Percentiles rank a stretch among this genome's conserved stretches.
Conservation (phyloP, 1,139 yeast genomes). For the Protomyces gravidus region DNA sequence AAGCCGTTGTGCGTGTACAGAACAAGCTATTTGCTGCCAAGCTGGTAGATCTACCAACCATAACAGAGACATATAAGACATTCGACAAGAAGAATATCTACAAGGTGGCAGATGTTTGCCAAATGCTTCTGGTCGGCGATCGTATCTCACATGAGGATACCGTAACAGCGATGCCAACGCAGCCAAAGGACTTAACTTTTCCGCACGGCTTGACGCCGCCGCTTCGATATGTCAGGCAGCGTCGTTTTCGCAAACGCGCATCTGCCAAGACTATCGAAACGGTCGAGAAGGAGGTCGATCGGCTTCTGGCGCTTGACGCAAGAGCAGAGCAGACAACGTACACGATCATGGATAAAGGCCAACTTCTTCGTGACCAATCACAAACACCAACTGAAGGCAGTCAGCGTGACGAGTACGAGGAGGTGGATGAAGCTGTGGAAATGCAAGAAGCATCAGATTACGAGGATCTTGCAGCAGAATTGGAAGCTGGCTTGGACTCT, state of each 20-base stretch:
- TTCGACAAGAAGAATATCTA: conserved; percentile 83
- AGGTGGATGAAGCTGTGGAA: conserved; percentile 17
- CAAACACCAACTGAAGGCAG: conserved; percentile 36
- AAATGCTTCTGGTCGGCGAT: conserved; percentile 72
- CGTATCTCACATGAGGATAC: conserved; percentile 57
- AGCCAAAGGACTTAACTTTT: conserved; percentile 43
- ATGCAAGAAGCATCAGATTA: conserved; percentile 34
- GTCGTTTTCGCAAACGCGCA: conserved; percentile 53
- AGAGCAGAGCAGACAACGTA: conserved; percentile 78
- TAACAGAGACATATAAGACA: conserved; percentile 82
- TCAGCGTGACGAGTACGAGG: conserved; percentile 4
- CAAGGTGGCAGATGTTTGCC: conserved; percentile 81
- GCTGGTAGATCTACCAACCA: conserved; percentile 82
- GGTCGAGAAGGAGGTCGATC: conserved; percentile 75
- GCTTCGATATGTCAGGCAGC: conserved; percentile 52
- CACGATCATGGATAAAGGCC: conserved; percentile 62
- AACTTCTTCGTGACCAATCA: conserved; percentile 38
- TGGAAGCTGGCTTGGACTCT: conserved; percentile 37
- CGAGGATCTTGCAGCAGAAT: conserved; percentile 38
- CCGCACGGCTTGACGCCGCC: conserved; percentile 86
- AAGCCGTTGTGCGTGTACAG: conserved; percentile 62
- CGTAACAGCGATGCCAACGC: conserved; percentile 45
- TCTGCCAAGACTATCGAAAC: conserved; percentile 52
- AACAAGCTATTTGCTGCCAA: conserved; percentile 72
- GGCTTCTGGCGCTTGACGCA: conserved; percentile 66